phyloP scores from a whole-genome alignment of 78 protist genomes.

The Bigelowiella natans region DNA sequence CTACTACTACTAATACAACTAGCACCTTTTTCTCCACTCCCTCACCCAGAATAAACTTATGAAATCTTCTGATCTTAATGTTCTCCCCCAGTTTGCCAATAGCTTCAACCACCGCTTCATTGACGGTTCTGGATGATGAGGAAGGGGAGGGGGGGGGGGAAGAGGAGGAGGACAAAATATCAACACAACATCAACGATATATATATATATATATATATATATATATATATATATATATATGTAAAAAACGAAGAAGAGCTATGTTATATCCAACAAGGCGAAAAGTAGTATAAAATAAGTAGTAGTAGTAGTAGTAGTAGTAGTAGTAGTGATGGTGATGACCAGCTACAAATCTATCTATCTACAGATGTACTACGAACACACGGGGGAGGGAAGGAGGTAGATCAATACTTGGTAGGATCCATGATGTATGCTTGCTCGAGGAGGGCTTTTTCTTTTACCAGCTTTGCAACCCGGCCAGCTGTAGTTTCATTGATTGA shows the following conservation, averaged over 20 bases:
- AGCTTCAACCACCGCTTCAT: neutral
- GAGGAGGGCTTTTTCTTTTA: slow-evolving; percentile 11
- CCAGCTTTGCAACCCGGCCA: slow-evolving; percentile 13
- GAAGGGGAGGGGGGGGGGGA: no score
- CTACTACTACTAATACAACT: no score
- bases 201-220: no score
- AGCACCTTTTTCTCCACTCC: neutral
- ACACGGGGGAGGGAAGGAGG: no score
- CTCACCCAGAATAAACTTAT: slow-evolving; percentile 1
- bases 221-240: no score
- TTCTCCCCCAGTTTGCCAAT: slow-evolving; percentile 16
- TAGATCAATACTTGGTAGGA: neutral
- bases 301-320: neutral
- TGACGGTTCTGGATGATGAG: neutral
- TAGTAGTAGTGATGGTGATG: neutral
- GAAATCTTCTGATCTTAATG: slow-evolving; percentile 11
- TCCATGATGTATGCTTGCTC: slow-evolving; percentile 16
- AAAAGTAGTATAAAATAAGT: neutral
- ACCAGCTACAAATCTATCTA: no score
- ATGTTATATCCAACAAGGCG: no score
- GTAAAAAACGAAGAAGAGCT: neutral
- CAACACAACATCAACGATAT: no score
- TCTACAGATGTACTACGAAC: no score
- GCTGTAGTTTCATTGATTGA: neutral
- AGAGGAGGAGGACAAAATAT: no score